These are phyloP conservation scores for Penicillium sp. DNA, from an alignment of 2,329 filamentous ascomycete species.

Conservation along the genomic window DNA sequence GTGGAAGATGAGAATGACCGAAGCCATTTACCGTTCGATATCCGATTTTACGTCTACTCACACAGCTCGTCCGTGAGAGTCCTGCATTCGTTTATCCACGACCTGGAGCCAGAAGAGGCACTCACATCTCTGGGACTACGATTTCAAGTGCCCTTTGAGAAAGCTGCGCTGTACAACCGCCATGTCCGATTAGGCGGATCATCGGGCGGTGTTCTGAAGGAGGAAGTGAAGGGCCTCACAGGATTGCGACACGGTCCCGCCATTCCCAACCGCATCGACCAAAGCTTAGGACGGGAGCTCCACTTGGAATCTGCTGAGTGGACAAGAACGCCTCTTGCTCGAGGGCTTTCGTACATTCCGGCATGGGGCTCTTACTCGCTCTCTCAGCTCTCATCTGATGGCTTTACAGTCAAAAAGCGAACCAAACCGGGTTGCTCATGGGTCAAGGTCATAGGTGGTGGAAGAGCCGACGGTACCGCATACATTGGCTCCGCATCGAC, in stretches of 20 bases:
- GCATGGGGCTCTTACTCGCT: slow-evolving; percentile 55
- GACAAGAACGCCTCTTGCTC: slow-evolving; percentile 44
- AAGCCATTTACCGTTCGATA: slow-evolving; percentile 12
- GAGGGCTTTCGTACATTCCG: slow-evolving; percentile 51
- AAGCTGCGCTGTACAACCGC: slow-evolving; percentile 52
- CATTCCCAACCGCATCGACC: slow-evolving; percentile 43
- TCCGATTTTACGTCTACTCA: slow-evolving; percentile 15
- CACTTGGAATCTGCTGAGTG: slow-evolving; percentile 37
- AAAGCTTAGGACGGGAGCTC: slow-evolving; percentile 45
- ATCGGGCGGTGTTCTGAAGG: slow-evolving; percentile 51
- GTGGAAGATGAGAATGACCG: background rate
- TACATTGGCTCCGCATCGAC: slow-evolving; percentile 54
- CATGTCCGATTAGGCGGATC: slow-evolving; percentile 54
- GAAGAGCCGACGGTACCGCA: slow-evolving; percentile 50
- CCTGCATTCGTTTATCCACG: slow-evolving; percentile 12
- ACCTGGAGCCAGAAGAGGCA: slow-evolving; percentile 6
- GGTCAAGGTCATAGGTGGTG: slow-evolving; percentile 54
- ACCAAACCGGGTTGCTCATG: slow-evolving; percentile 54
- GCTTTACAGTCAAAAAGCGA: slow-evolving; percentile 56
- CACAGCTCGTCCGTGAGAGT: slow-evolving; percentile 7
- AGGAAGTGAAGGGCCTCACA: slow-evolving; percentile 56
- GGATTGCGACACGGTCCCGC: slow-evolving; percentile 55
- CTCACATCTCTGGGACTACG: slow-evolving; percentile 39
- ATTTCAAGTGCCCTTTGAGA: slow-evolving; percentile 51
- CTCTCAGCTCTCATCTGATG: slow-evolving; percentile 54